A percentile compares a stretch with the other conserved stretches of the same genome.
Conservation (phyloP, 768 basidiomycete species). For the Amanita polypyramis region DNA sequence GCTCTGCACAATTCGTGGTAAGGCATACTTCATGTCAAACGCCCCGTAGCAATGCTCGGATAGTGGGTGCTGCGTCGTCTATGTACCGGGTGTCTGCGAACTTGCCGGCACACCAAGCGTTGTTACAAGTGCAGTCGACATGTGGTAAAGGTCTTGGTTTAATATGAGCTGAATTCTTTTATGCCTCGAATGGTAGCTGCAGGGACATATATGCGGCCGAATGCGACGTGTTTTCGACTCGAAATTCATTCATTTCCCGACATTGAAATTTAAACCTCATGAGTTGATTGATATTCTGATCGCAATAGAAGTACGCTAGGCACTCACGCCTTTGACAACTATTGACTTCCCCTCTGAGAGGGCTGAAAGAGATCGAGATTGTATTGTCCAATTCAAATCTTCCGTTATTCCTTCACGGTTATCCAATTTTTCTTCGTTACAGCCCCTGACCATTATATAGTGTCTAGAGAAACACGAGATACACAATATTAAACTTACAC, state of each 20-base stretch:
- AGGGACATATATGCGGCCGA: not conserved
- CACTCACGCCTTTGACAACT: too few species aligned
- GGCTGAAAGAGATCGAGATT: not conserved
- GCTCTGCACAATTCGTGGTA: too few species aligned
- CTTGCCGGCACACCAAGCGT: not conserved
- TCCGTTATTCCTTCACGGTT: not conserved
- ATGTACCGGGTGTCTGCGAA: too few species aligned
- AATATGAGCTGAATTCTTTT: not conserved
- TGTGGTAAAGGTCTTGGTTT: not conserved
- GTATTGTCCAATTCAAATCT: constrained; percentile 1
- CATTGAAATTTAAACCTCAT: not conserved
- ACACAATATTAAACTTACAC: too few species aligned
- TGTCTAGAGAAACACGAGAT: too few species aligned
- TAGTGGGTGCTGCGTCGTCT: too few species aligned
- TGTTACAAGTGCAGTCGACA: not conserved
- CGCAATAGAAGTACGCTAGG: too few species aligned
- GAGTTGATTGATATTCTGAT: not conserved
- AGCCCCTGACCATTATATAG: not conserved
- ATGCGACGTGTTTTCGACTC: not conserved
- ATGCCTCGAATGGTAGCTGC: not conserved
- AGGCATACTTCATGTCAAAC: too few species aligned
- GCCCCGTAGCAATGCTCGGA: too few species aligned
- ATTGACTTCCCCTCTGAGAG: too few species aligned
- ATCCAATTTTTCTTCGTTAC: not conserved
- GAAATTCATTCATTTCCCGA: not conserved